Base-by-base conservation (phyloP, 2,329 filamentous ascomycete genomes). In the Fusarium paranaense region DNA sequence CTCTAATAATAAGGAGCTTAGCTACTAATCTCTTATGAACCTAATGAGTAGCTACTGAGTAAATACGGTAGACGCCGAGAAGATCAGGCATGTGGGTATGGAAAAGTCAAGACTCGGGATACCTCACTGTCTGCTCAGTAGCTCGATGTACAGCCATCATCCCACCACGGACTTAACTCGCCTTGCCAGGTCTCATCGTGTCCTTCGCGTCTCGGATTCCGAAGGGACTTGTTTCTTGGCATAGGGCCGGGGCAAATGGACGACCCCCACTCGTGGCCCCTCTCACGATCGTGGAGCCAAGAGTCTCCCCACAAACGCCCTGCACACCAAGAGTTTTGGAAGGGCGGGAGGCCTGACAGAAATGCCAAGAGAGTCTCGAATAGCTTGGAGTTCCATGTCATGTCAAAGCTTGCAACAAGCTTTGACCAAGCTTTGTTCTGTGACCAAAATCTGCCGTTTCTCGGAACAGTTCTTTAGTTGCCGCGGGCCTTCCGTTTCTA, bases 251-350 rank as follows among this genome's bases (percentile, higher is more conserved):
- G 62, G 37, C 27, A 64, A 35, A 33, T 30, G 33, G 54, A 66
- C 42, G 42, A 66, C 63, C 63, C 63, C 63, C 56, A 66, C 63
- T 66, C 63, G 45, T 30, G 33, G 8, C 57, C 54, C 40, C 54
- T 66, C 63, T 52, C 62, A 56, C 63, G 56, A 66, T 66, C 64
- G 64, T 66, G 64, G 64, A 66, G 64, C 64, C 64, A 66, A 66
- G 64, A 66, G 45, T 66, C 64, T 66, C 64, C 64, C 63, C 63
- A 65, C 63, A 65, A 65, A 65, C 63, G 63, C 63, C 63, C 64
- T 54, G 64, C 64, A 66, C 42, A 66, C 64, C 64, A 66, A 66
- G 64, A 66, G 64, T 61, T 7, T 66, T 61, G 57, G 64, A 65
- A 59, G 50, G 40, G 32, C 62, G 62, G 50, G 62, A 66, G 64